phyloP scores from a whole-genome alignment of 2,329 filamentous ascomycete species.

The Drechslerella coelobrocha region DNA sequence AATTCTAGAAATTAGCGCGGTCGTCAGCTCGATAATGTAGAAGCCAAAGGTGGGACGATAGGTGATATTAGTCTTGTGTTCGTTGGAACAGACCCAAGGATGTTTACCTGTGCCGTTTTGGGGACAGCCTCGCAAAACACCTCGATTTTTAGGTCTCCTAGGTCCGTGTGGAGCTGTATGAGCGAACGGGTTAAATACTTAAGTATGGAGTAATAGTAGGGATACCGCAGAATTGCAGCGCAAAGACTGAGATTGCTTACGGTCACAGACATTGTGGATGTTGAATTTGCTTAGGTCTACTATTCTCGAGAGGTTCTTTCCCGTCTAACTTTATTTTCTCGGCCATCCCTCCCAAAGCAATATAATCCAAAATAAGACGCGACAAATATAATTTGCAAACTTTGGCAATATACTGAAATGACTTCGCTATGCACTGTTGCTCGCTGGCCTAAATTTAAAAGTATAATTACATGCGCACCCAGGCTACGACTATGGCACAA shows the following conservation, averaged over 20 bases:
- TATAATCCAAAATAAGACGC: too few relatives aligned
- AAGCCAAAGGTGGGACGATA: not conserved
- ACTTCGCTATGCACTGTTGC: too few relatives aligned
- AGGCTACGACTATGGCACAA: not conserved
- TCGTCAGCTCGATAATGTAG: not conserved
- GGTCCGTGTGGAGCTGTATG: conserved; percentile 74
- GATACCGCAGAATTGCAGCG: too few relatives aligned
- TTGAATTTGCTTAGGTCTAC: not conserved
- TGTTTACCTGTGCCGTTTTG: conserved; percentile 78
- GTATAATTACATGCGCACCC: not conserved
- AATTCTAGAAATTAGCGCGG: conserved; percentile 68
- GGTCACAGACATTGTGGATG: conserved; percentile 27
- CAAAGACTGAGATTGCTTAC: conserved; percentile 15
- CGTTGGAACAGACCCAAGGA: too few relatives aligned
- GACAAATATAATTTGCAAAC: too few relatives aligned
- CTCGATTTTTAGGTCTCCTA: conserved; percentile 92
- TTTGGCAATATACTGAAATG: too few relatives aligned
- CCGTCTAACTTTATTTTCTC: not conserved
- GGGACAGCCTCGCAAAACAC: conserved; percentile 95
- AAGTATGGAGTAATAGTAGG: not conserved
- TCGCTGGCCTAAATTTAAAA: too few relatives aligned
- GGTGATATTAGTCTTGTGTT: conserved; percentile 30
- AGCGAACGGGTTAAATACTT: not conserved
- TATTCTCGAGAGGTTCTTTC: not conserved
- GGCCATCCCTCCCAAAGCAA: too few relatives aligned